Percentiles rank a stretch among this genome's conserved stretches.
These are phyloP conservation scores for Aspergillus bombycis DNA, from an alignment of 2,329 filamentous ascomycete genomes.

Conservation along the genomic window DNA sequence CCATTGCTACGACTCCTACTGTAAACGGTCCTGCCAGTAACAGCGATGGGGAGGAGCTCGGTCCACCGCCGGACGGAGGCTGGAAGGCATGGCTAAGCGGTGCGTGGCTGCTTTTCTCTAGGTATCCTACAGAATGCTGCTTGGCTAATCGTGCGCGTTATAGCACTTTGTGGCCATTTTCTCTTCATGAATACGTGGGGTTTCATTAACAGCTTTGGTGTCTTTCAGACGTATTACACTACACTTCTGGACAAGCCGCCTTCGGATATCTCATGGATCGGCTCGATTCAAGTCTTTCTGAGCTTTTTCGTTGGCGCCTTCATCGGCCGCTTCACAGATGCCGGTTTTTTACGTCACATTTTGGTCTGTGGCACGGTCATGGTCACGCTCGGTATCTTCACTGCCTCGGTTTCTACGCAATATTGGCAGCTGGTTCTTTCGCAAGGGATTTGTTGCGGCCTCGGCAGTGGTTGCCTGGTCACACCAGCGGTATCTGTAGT, in stretches of 20 bases:
- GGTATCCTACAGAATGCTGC: not conserved
- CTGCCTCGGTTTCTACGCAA: slow-evolving; percentile 17
- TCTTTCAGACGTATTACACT: slow-evolving; percentile 52
- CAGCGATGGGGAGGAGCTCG: not conserved
- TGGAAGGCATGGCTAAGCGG: not conserved
- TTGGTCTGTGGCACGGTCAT: slow-evolving; percentile 23
- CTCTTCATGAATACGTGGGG: slow-evolving; percentile 15
- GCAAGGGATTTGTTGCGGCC: slow-evolving; percentile 20
- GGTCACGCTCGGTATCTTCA: slow-evolving; percentile 16
- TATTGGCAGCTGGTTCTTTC: slow-evolving; percentile 23
- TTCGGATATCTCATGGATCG: slow-evolving; percentile 49
- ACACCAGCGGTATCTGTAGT: slow-evolving; percentile 16
- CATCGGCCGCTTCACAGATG: slow-evolving; percentile 45
- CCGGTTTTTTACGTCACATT: slow-evolving; percentile 42
- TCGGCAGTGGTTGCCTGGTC: slow-evolving; percentile 21
- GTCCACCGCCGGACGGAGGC: not conserved
- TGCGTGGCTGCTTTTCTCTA: not conserved
- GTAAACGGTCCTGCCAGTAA: not conserved
- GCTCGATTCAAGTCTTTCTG: slow-evolving; percentile 50
- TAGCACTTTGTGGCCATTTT: not conserved
- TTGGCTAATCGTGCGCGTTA: not conserved
- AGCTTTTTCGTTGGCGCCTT: slow-evolving; percentile 49
- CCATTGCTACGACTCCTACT: not conserved
- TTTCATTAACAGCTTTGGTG: slow-evolving; percentile 42
- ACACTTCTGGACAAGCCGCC: slow-evolving; percentile 34